Evolutionary conservation across 129 eudicot species (phyloP).

Genomic region (Apium graveolens): DNA sequence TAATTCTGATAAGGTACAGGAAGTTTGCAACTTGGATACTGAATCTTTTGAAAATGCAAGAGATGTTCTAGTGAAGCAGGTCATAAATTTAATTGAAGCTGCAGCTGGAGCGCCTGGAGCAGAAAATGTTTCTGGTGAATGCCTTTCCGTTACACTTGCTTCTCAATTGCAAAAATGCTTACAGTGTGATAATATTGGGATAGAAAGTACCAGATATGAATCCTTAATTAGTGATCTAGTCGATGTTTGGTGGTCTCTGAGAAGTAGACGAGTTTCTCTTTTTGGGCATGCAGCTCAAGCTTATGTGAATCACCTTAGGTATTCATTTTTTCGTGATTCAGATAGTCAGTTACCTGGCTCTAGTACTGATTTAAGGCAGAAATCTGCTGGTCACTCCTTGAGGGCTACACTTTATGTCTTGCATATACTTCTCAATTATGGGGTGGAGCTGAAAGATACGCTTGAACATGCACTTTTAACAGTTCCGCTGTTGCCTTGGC

Average conservation of each 20-base stretch:
- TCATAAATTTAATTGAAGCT: conserved; percentile 63
- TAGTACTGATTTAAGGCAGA: conserved; percentile 37
- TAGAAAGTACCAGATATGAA: conserved; percentile 25
- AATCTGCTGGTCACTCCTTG: conserved; percentile 52
- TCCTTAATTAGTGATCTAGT: conserved; percentile 38
- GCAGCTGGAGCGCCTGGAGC: conserved; percentile 77
- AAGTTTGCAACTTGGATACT: conserved; percentile 17
- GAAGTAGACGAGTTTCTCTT: conserved; percentile 79
- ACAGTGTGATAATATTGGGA: conserved; percentile 28
- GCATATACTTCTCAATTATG: conserved; percentile 86
- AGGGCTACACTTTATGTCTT: conserved; percentile 78
- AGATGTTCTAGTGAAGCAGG: conserved; percentile 43
- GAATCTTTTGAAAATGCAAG: conserved; percentile 26
- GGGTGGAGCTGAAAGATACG: conserved; percentile 74
- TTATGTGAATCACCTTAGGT: conserved; percentile 65
- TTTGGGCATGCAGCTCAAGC: conserved; percentile 94
- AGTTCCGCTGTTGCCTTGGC: conserved; percentile 97
- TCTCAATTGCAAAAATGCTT: conserved; percentile 70
- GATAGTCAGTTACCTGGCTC: conserved; percentile 34
- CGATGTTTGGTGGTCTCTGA: conserved; percentile 86
- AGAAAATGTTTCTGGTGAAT: conserved; percentile 45
- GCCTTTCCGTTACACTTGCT: conserved; percentile 54
- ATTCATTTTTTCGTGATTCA: conserved; percentile 52
- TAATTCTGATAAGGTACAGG: conserved; percentile 22
- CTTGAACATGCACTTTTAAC: conserved; percentile 78